A percentile compares a stretch with the other conserved stretches of the same genome.
Evolutionary conservation across 805 yeast species (phyloP).

Genomic region (Starmerella bombi): DNA sequence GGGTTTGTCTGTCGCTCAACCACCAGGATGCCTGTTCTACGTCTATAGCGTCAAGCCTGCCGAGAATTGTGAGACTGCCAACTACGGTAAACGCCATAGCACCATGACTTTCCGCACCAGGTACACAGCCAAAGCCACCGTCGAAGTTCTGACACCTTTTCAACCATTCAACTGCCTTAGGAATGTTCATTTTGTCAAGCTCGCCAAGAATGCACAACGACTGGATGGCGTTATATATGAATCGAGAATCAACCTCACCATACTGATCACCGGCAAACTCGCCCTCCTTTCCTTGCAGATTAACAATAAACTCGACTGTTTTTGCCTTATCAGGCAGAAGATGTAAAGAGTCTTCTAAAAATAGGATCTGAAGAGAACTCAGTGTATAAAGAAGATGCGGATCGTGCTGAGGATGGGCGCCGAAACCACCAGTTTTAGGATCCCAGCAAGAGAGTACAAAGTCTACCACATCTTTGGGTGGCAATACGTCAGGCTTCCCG

Average conservation of each 20-base stretch:
- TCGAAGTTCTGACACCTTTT: constrained; percentile 72
- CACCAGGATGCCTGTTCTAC: constrained; percentile 48
- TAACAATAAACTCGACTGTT: constrained; percentile 27
- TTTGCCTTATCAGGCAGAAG: constrained; percentile 25
- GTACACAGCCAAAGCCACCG: constrained; percentile 88
- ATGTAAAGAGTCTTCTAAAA: constrained; percentile 49
- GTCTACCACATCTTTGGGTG: constrained; percentile 47
- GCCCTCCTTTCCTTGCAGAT: constrained; percentile 47
- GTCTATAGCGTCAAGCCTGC: constrained; percentile 39
- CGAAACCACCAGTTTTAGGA: constrained; percentile 51
- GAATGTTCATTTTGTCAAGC: constrained; percentile 37
- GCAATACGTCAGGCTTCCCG: constrained; percentile 42
- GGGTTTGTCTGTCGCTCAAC: constrained; percentile 82
- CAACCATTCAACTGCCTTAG: constrained; percentile 52
- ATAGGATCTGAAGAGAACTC: constrained; percentile 71
- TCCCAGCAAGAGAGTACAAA: constrained; percentile 57
- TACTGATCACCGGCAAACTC: constrained; percentile 80
- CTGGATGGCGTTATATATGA: constrained; percentile 70
- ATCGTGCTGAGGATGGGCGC: constrained; percentile 80
- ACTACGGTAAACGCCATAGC: constrained; percentile 69
- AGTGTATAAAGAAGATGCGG: constrained; percentile 74
- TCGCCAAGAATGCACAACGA: constrained; percentile 56
- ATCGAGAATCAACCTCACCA: constrained; percentile 89
- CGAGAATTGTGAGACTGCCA: constrained; percentile 62
- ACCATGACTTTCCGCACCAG: constrained; percentile 92